Evolutionary conservation across 208 protist species (phyloP).

Genomic region (Trypanosoma cruzi): DNA sequence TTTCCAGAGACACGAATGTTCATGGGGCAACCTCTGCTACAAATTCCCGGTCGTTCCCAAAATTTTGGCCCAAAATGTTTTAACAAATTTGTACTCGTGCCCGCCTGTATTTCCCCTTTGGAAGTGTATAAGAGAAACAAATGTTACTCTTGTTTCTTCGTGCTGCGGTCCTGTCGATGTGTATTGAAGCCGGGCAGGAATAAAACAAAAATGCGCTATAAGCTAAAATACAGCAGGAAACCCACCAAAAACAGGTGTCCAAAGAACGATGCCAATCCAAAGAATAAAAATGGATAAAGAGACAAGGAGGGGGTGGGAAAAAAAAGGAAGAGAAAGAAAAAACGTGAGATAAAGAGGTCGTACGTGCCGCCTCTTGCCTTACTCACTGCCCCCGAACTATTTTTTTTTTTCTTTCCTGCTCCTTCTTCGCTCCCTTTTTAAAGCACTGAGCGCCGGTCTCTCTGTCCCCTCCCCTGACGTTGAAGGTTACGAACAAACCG

Average conservation of each 20-base stretch:
- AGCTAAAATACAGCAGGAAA: neutral
- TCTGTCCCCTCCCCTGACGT: conserved; percentile 8
- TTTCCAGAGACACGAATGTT: conserved; percentile 84
- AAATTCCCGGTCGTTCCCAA: neutral
- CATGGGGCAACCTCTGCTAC: conserved; percentile 30
- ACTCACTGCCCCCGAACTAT: neutral
- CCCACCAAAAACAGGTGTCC: neutral
- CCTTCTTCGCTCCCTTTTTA: neutral
- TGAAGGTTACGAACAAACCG: conserved; percentile 13
- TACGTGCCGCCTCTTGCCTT: neutral
- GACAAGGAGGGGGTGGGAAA: neutral
- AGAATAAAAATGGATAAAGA: neutral
- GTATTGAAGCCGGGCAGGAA: neutral
- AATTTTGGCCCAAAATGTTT: neutral
- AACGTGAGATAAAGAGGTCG: neutral
- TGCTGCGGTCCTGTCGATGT: neutral
- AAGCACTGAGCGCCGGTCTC: neutral
- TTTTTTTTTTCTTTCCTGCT: conserved; percentile 5
- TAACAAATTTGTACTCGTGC: neutral
- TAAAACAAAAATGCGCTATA: conserved; percentile 2
- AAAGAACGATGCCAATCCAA: neutral
- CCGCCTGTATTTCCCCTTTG: neutral
- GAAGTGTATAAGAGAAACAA: neutral
- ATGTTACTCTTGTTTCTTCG: neutral
- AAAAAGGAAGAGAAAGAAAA: conserved; percentile 18